Percentiles rank a stretch among this genome's conserved stretches.
Evolutionary conservation across 2,329 filamentous ascomycete genomes (phyloP).

Genomic region (Hypoxylon sp.): DNA sequence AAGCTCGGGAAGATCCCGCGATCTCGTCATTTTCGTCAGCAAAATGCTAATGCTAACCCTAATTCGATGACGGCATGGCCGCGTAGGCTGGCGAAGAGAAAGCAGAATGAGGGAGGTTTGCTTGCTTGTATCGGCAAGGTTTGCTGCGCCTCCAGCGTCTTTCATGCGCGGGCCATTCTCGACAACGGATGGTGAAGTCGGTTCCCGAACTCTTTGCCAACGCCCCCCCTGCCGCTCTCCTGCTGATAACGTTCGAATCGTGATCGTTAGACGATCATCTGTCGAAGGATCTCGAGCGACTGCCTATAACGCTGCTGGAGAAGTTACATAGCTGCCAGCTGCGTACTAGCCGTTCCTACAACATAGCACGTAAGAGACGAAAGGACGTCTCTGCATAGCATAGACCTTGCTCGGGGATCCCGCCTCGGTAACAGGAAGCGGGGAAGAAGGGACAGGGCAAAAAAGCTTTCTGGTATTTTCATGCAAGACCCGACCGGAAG

Average conservation of each 20-base stretch:
- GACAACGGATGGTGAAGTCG: constrained; percentile 17
- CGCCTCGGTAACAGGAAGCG: constrained; percentile 22
- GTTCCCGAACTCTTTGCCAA: constrained; percentile 18
- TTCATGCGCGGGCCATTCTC: constrained; percentile 29
- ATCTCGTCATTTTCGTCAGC: constrained; percentile 28
- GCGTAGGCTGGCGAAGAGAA: constrained; percentile 5
- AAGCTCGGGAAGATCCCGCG: constrained; percentile 26
- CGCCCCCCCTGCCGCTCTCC: constrained; percentile 1
- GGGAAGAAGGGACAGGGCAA: constrained; percentile 21
- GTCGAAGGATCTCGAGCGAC: not conserved
- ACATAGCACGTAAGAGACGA: too few species aligned
- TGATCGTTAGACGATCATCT: not conserved
- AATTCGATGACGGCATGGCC: constrained; percentile 21
- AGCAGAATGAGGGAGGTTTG: constrained; percentile 1
- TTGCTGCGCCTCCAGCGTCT: constrained; percentile 28
- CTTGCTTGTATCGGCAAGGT: constrained; percentile 11
- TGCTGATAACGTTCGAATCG: constrained; percentile 15
- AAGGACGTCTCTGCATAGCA: too few species aligned
- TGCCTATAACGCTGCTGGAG: not conserved
- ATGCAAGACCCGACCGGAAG: constrained; percentile 12
- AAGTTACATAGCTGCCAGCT: too few species aligned
- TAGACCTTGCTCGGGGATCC: constrained; percentile 19
- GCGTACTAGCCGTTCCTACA: too few species aligned
- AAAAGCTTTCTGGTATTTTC: constrained; percentile 6
- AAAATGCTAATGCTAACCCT: constrained; percentile 19